Base-by-base conservation (phyloP, 2,329 filamentous ascomycete species). In the Cryphonectria japonica region DNA sequence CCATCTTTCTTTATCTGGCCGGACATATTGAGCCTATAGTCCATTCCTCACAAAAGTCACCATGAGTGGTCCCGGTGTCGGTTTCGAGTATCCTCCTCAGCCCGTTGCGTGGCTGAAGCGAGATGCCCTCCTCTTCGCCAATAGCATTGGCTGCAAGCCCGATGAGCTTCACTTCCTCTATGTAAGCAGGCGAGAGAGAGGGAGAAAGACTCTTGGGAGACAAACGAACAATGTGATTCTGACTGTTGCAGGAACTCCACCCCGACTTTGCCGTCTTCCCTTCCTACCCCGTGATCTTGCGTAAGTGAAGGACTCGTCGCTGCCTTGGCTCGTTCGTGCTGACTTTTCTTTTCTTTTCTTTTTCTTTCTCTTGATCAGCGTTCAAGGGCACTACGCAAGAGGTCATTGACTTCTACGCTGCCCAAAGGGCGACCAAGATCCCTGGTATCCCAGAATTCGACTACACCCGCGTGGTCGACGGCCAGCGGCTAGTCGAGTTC, bases 121-220 rank as follows among this genome's bases (percentile, higher is more conserved):
- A 75, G 95, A 98, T 85, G 89, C 91, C 50, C 86, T 98, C 73
- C 90, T 98, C 73, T 98, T 98, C 81, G 94, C 95, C 76, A 92
- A 92, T 82, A 95, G 92, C 83, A 95, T 98, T 80, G 95, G 95
- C 70, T 91, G 74, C 78, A 95, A 89, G 16, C 87, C 87, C n/a
- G 91, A 97, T 76, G 95, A 98, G 85, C 89, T 97, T 78, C 94
- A 97, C 79, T 97, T 95, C 79, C 90, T 97, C 83, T 98, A 94
- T 77, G 94, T 96, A 86, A 72, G 88, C 78, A 52, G 29, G 32
- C n/a, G 7, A 9, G 16, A 22, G 2, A 11, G 46, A n/a, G 46
- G 7, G 43, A 50, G 9, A 11, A 22, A 50, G 41, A 6, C 62
- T 34, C 0, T 32, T n/a, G 62, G 57, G 32, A 8, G 37, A 68